phyloP scores from a whole-genome alignment of 441 rosid genomes.

The Eruca vesicaria region DNA sequence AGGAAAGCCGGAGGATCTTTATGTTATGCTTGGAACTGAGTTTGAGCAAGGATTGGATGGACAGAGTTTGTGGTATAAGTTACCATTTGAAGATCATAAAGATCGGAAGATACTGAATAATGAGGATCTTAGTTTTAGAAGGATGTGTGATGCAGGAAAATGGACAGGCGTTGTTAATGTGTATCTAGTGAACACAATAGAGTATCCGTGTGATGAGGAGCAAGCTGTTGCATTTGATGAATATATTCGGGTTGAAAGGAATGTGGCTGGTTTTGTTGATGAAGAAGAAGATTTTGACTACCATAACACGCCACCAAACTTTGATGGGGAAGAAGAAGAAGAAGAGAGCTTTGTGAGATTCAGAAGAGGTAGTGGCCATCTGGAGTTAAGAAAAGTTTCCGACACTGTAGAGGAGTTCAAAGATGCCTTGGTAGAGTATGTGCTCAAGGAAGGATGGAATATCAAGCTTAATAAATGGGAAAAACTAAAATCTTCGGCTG shows the following conservation, averaged over 20 bases:
- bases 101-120: too few relatives aligned
- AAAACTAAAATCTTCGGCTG: background rate
- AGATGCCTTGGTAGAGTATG: background rate
- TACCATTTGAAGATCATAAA: too few relatives aligned
- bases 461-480: background rate
- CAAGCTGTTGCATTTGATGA: background rate
- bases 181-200: too few relatives aligned
- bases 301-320: background rate
- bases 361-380: background rate
- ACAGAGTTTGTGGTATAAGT: too few relatives aligned
- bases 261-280: background rate
- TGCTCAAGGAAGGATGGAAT: background rate
- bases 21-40: too few relatives aligned
- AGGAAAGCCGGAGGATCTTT: too few relatives aligned
- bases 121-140: too few relatives aligned
- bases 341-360: background rate
- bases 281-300: background rate
- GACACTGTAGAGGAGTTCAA: background rate
- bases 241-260: background rate
- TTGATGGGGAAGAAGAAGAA: background rate
- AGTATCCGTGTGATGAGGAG: too few relatives aligned
- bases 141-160: too few relatives aligned
- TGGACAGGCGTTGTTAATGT: too few relatives aligned
- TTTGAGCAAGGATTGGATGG: too few relatives aligned
- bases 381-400: background rate